Evolutionary conservation across 768 basidiomycete genomes (phyloP), one percentile per base, ranked within the genome.

Genomic region (Roridomyces roridus): DNA sequence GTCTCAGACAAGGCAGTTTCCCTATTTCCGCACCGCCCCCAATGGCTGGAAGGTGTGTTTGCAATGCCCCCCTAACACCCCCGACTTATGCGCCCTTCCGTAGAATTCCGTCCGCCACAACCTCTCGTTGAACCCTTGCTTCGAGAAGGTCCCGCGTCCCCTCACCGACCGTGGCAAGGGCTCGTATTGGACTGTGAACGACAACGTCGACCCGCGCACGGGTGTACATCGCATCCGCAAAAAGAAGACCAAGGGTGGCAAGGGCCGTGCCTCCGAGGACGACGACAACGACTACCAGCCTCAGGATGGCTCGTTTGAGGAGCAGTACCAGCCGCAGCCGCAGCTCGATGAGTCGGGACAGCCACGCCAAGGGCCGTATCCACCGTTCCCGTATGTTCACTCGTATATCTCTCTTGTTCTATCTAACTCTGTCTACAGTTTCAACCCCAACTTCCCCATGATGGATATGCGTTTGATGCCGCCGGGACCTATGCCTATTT

Each of bases 51-150:
- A 94, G 80, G 92, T 82, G 87, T 72, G 44, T 42, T 4, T 20
- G 39, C 48, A 18, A 48, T 24, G 35, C 29, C 37, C 48, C 24
- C 35, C 53, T 20, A 65, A 60, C 68, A 49, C 67, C 59, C 62
- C 54, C 55, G 17, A 62, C 66, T 67, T 57, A 67, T 36, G n/a
- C 46, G 26, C 21, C 31, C 4, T 46, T 8, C 17, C 29, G 2
- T 67, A 94, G 92, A 94, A 94, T 69, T 94, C 92, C 37, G 92
- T 94, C 62, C 88, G 92, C 44, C 92, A 94, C 72, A 94, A 94
- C 66, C 82, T 94, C 23, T 94, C 92, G 6, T 80, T 94, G 58
- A 94, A 94, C 64, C 92, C 92, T 47, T 94, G 91, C 68, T 94
- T 94, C 65, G 91, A 93, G 73, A 94, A 94, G 72, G 89, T 94